Conservation (phyloP, 2,329 filamentous ascomycete genomes). For the Paracoccidioides brasiliensis region DNA sequence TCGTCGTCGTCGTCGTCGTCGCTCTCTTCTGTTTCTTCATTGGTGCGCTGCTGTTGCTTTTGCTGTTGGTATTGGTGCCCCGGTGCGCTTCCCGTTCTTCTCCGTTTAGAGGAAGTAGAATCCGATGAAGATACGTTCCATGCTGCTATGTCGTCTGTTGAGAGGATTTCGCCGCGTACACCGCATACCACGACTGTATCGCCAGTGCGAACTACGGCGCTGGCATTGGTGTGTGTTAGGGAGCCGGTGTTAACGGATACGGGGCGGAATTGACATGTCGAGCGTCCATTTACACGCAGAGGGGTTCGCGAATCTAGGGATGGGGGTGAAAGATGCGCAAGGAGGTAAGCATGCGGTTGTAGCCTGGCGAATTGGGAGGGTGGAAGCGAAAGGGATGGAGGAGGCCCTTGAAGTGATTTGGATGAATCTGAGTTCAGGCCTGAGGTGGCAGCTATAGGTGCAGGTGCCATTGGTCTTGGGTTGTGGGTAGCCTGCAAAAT, state of each 20-base stretch:
- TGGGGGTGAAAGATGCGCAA: constrained; percentile 65
- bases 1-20: constrained; percentile 35
- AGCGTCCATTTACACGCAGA: constrained; percentile 69
- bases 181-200: constrained; percentile 94
- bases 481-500: too few relatives aligned
- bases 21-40: constrained; percentile 7
- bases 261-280: constrained; percentile 53
- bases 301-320: constrained; percentile 39
- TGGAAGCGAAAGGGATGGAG: constrained; percentile 42
- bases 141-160: constrained; percentile 56
- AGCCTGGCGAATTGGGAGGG: constrained; percentile 70
- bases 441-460: not conserved
- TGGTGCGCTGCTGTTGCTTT: not conserved
- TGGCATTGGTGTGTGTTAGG: constrained; percentile 79
- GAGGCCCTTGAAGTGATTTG: constrained; percentile 6
- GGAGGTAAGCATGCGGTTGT: constrained; percentile 76
- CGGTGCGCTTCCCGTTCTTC: constrained; percentile 17
- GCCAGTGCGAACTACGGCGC: constrained; percentile 73
- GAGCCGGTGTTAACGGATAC: constrained; percentile 72
- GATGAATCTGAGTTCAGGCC: not conserved
- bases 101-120: constrained; percentile 22
- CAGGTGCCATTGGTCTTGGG: not conserved
- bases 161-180: constrained; percentile 72
- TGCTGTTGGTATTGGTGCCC: constrained; percentile 1
- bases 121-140: constrained; percentile 30